Percentiles rank a stretch among this genome's conserved stretches.
These are phyloP conservation scores for Claviceps sp. DNA, from an alignment of 2,329 filamentous ascomycete genomes.

Conservation along the genomic window DNA sequence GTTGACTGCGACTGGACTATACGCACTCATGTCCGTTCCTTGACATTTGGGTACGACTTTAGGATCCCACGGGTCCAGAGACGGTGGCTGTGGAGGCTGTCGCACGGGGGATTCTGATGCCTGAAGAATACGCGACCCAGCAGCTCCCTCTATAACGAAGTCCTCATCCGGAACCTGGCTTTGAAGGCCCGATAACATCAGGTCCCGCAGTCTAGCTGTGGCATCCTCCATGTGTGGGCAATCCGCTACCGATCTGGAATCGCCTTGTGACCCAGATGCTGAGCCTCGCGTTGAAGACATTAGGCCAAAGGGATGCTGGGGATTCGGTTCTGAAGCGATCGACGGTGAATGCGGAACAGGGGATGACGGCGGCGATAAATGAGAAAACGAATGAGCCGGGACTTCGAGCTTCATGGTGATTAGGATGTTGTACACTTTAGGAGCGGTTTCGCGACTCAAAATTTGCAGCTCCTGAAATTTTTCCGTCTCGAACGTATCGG, in stretches of 20 bases:
- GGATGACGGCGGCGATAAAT: constrained; percentile 16
- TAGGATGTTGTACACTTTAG: constrained; percentile 35
- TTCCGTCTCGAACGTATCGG: constrained; percentile 34
- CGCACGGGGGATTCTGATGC: constrained; percentile 11
- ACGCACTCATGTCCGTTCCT: constrained; percentile 11
- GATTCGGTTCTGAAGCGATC: constrained; percentile 3
- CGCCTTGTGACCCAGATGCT: constrained; percentile 1
- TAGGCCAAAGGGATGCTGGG: neutral
- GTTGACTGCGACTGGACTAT: constrained; percentile 8
- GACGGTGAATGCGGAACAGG: constrained; percentile 8
- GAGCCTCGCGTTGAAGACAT: constrained; percentile 1
- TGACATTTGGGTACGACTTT: constrained; percentile 11
- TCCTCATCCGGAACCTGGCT: neutral
- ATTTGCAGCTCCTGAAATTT: constrained; percentile 36
- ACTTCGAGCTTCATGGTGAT: constrained; percentile 39
- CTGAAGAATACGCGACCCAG: neutral
- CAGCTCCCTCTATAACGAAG: neutral
- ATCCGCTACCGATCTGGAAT: constrained; percentile 2
- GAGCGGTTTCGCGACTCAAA: constrained; percentile 33
- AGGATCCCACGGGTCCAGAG: constrained; percentile 30
- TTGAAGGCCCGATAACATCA: constrained; percentile 10
- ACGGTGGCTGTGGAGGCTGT: constrained; percentile 22
- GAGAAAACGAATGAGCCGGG: constrained; percentile 12
- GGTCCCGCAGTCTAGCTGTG: constrained; percentile 15
- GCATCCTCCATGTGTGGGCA: constrained; percentile 14